Percentiles rank a stretch among this genome's conserved stretches.
Evolutionary conservation across 2,329 filamentous ascomycete species (phyloP).

Genomic region (Aspergillus latus): DNA sequence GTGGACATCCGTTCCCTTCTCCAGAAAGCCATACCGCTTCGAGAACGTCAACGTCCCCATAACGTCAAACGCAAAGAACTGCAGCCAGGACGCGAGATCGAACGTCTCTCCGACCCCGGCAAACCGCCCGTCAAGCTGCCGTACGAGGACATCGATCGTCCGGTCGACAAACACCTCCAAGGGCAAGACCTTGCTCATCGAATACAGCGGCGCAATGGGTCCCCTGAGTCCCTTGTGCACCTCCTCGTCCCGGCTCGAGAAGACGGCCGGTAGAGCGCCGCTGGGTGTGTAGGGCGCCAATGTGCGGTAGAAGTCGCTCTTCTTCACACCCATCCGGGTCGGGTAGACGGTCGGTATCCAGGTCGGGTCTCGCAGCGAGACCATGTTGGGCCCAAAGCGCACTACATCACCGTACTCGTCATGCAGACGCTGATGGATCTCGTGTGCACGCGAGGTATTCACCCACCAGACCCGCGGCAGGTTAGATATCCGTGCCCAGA

Average conservation of each 20-base stretch:
- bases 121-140: conserved; percentile 1
- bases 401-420: conserved; percentile 29
- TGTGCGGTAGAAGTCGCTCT: conserved; percentile 31
- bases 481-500: conserved; percentile 27
- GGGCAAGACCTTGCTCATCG: conserved; percentile 10
- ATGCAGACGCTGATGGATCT: conserved; percentile 23
- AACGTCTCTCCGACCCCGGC: background rate
- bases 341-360: conserved; percentile 25
- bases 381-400: conserved; percentile 31
- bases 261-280: conserved; percentile 26
- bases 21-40: conserved; percentile 30
- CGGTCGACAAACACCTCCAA: conserved; percentile 7
- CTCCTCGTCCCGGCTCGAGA: conserved; percentile 29
- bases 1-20: conserved; percentile 28
- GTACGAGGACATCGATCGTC: background rate
- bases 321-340: conserved; percentile 14
- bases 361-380: conserved; percentile 28
- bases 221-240: conserved; percentile 23
- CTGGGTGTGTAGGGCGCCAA: conserved; percentile 3
- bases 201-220: conserved; percentile 16
- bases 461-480: conserved; percentile 29
- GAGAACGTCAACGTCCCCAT: conserved; percentile 35
- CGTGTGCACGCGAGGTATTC: conserved; percentile 22
- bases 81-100: conserved; percentile 30
- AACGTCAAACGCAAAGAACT: conserved; percentile 37